These are phyloP conservation scores for Cryphonectria carpinicola DNA, from an alignment of 2,329 filamentous ascomycete genomes.

Conservation along the genomic window DNA sequence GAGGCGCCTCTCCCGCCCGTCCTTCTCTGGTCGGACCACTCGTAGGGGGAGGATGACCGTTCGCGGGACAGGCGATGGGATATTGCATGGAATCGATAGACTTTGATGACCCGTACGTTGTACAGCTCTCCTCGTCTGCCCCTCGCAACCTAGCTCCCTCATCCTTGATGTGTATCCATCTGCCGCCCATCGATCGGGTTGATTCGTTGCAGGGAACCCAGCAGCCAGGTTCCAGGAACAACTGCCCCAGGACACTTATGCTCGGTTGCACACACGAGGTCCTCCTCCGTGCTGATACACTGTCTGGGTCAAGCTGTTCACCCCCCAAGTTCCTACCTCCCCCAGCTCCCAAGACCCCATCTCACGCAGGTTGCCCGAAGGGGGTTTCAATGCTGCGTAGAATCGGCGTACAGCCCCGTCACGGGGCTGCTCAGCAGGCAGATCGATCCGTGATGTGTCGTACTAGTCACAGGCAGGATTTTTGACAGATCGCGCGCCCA, in stretches of 20 bases:
- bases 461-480: slow-evolving; percentile 21
- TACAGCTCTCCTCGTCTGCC: neutral
- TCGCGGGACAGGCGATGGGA: neutral
- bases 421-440: slow-evolving; percentile 26
- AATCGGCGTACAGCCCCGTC: slow-evolving; percentile 6
- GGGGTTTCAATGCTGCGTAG: neutral
- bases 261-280: neutral
- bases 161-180: neutral
- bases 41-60: neutral
- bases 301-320: neutral
- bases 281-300: neutral
- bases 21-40: neutral
- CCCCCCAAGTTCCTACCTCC: neutral
- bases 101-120: neutral
- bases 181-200: neutral
- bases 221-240: neutral
- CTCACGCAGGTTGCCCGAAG: neutral
- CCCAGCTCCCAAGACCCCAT: slow-evolving; percentile 1
- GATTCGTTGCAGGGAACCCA: neutral
- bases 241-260: neutral
- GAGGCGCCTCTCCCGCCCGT: neutral
- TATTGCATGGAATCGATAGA: neutral
- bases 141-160: neutral
- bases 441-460: slow-evolving; percentile 20
- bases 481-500: neutral